Conservation (phyloP, 179 eudicot species). For the Silene coronaria region DNA sequence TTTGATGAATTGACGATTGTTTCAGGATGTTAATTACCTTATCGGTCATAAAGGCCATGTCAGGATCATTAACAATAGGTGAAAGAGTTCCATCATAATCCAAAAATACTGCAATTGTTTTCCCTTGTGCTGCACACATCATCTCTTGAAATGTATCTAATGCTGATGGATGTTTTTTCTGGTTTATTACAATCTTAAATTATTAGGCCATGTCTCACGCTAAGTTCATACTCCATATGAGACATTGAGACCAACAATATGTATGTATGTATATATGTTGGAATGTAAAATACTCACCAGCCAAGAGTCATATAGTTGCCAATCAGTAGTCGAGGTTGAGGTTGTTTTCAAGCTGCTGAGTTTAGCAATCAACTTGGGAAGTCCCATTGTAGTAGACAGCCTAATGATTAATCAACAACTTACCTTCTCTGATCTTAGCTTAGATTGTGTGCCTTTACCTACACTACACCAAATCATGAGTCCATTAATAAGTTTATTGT, state of each 20-base stretch:
- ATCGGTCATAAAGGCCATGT: constrained; percentile 66
- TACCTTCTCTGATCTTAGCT: neutral
- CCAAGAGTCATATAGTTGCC: constrained; percentile 27
- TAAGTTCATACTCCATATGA: too few relatives aligned
- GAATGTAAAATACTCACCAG: constrained; percentile 17
- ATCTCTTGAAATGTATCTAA: constrained; percentile 37
- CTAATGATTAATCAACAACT: neutral
- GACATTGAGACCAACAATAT: too few relatives aligned
- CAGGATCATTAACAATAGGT: constrained; percentile 68
- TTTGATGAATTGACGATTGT: too few relatives aligned
- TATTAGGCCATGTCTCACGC: neutral
- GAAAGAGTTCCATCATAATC: constrained; percentile 82
- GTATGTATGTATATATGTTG: too few relatives aligned
- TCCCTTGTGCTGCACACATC: constrained; percentile 40
- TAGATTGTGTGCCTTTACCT: constrained; percentile 14
- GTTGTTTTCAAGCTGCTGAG: constrained; percentile 25
- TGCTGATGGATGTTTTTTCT: constrained; percentile 67
- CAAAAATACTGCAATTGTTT: constrained; percentile 53
- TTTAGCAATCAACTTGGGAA: constrained; percentile 30
- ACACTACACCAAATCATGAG: neutral
- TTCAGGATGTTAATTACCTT: constrained; percentile 29
- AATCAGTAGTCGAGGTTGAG: constrained; percentile 22
- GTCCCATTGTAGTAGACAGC: constrained; percentile 21
- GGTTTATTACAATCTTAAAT: constrained; percentile 3
- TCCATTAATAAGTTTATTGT: too few relatives aligned